Evolutionary conservation across 768 basidiomycete species (phyloP), one percentile per base, ranked within the genome.

Genomic region (Suillus plorans): DNA sequence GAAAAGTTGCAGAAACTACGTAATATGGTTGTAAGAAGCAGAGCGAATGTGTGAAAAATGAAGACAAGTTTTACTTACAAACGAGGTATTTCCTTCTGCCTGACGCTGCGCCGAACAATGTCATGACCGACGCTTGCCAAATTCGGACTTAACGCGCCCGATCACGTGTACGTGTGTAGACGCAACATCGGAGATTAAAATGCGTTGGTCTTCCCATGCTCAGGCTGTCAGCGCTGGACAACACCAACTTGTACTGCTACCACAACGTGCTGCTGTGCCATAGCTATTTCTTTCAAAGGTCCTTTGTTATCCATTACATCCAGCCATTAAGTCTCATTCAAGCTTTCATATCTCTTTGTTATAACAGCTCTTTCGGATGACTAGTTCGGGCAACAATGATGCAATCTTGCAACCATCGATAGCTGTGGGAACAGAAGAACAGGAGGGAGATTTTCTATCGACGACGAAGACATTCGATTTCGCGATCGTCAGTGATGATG

Each of bases 201-300:
- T 67, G 67, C 67, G 67, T 64, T 68, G 68, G 66, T 69, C 28
- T 57, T 76, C 74, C 73, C 74, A 71, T 61, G 39, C 25, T 41
- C n/a, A n/a, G n/a, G 57, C 57, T 44, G 58, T 31, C 58, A 59
- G 41, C 58, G 61, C 66, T 67, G 65, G 63, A 55, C 63, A 57
- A 49, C 47, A 60, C 65, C 41, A 63, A 67, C 73, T 69, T 70
- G 69, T 60, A 62, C 57, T 66, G 52, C 65, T 68, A 75, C 75
- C 74, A 71, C 75, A 65, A 73, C 73, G 57, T 66, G 61, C 69
- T 59, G 7, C 28, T 58, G 57, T 58, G 57, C 25, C 22, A 58
- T 58, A 58, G 39, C 8, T 58, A 10, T 59, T 28, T 37, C 25
- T 59, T 42, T 59, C 41, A 42, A 59, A 42, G 58, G 25, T 31